Base-by-base conservation (phyloP, 148 eudicot genomes). In the Chenopodium quinoa region DNA sequence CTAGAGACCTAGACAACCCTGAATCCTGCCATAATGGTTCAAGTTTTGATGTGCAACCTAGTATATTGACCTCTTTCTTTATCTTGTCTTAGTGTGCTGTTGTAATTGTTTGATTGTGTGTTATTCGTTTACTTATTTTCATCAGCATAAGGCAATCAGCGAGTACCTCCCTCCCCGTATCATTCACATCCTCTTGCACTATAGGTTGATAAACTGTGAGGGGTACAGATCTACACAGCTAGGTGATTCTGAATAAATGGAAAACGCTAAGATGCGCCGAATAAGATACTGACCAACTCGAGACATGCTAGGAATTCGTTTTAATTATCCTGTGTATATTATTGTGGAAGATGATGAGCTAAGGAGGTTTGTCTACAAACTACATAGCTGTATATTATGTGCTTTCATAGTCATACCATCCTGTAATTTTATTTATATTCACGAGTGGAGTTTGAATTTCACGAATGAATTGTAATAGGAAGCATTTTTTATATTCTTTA, bases 211-310 rank as follows among this genome's bases (percentile, higher is more conserved):
- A 78, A 48, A 64, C 17, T 76, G 67, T 63, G 78, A 63, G 78
- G 78, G 68, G 31, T 82, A 47, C 64, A 71, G 70, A 8, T 82
- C 50, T 71, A 54, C 71, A 62, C 75, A 70, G 76, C 84, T 77
- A 75, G 76, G 84, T 31, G 34, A 78, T 83, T 75, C 83, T 65
- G 74, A 78, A 83, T 73, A 78, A 78, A 34, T 65, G 68, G 75
- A 50, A 25, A 75, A 65, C 22, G 63, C 69, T 72, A 29, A 78
- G n/a, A 64, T 34, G 34, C 48, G 40, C 77, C 1, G 17, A 52
- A 74, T 74, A 74, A 29, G 73, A 22, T 40, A 31, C 71, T 78
- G 44, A 40, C 44, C 44, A 79, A 78, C 75, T 52, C 73, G 52
- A 67, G 46, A 32, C 75, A 32, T 71, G 37, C 46, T 52, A 76